Base-by-base conservation (phyloP, 257 asterid species). In the Solanum bukasovii region DNA sequence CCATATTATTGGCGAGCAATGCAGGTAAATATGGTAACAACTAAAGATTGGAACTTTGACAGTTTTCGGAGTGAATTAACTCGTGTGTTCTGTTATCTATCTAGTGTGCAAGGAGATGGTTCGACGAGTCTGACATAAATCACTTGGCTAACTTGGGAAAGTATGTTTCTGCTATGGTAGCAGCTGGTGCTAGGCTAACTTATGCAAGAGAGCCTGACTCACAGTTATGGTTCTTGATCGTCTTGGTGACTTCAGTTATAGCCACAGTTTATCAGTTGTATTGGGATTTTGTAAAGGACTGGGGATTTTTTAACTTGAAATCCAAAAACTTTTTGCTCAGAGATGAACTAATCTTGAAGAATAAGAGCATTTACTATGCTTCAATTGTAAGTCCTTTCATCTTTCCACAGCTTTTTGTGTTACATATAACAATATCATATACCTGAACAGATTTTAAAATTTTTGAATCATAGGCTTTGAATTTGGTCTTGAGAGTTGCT, bases 1-100 rank as follows among this genome's bases (percentile, higher is more conserved):
- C 99, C 99, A 10, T 97, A 97, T 89, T 97, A 94, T 70, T 97
- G 99, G 99, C 96, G 99, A 5, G 99, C 98, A 7, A 94, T 95
- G 98, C 99, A 97, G 99, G 99, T 95, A 90, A 49, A 85, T 75
- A 37, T 23, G 11, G 20, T 12, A 81, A 81, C 68, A 46, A 0
- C 27, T 44, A 78, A 42, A 78, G 65, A 13, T 44, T 25, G 3
- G 13, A 78, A 78, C 84, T 40, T 78, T 42, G 27, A 23, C 37
- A 40, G 18, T 42, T 78, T 40, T 42, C 37, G 1, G 25, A 42
- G 9, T 46, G 84, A 29, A 12, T 25, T 77, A 33, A 67, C 74
- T 59, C 5, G 59, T 27, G 70, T 84, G 25, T 61, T 33, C 85
- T 86, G 70, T 49, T 3, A 49, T 49, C 70, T 49, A 29, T 44